Evolutionary conservation across 139 green algal species (phyloP).

Genomic region (Chlamydomonas sp.): DNA sequence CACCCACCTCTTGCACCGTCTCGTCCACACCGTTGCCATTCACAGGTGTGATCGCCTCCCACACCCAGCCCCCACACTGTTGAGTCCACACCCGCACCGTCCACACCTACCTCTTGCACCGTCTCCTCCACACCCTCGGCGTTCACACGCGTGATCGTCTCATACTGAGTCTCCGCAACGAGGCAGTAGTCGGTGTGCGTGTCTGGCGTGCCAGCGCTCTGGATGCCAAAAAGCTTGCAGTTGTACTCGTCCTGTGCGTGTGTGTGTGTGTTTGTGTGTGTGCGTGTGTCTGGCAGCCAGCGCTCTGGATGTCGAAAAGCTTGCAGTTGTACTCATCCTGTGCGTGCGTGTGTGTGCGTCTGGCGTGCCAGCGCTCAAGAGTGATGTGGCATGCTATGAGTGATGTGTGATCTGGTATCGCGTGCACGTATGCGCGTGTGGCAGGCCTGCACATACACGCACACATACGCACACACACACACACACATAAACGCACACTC

Average conservation of each 20-base stretch:
- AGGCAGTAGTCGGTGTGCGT: conserved; percentile 4
- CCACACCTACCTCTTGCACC: conserved; percentile 4
- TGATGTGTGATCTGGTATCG: too few relatives aligned
- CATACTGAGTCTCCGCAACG: conserved; percentile 2
- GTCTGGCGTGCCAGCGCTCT: not conserved
- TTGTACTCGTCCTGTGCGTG: conserved; percentile 5
- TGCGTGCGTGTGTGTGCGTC: too few relatives aligned
- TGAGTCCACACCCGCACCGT: conserved; percentile 13
- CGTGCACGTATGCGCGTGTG: too few relatives aligned
- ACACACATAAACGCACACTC: too few relatives aligned
- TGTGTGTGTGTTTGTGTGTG: too few relatives aligned
- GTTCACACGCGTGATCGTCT: not conserved
- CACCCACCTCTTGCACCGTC: too few relatives aligned
- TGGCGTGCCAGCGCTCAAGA: too few relatives aligned
- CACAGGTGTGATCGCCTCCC: too few relatives aligned
- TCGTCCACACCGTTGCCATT: too few relatives aligned
- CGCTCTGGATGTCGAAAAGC: not conserved
- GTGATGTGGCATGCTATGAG: too few relatives aligned
- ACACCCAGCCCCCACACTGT: conserved; percentile 10
- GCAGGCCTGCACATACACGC: too few relatives aligned
- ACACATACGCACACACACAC: too few relatives aligned
- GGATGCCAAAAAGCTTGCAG: not conserved
- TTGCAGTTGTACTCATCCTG: conserved; percentile 13
- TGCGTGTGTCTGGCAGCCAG: not conserved
- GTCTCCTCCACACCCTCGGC: not conserved